Evolutionary conservation across 2,329 filamentous ascomycete species (phyloP).

Genomic region (Aschersonia sp.): DNA sequence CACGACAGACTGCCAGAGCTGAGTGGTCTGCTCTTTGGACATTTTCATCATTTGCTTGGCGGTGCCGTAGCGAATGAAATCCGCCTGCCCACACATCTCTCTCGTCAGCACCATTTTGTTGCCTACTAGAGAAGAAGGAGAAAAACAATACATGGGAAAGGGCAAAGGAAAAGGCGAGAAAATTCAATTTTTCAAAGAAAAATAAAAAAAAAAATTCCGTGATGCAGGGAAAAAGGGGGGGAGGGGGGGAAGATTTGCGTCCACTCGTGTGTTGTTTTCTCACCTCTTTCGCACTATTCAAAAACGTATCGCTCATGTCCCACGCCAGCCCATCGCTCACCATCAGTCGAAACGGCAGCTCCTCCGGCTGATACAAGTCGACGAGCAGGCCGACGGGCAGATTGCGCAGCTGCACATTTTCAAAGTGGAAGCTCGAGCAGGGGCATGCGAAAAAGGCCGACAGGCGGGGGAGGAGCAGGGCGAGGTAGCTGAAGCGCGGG

Average conservation of each 20-base stretch:
- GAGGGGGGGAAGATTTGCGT: neutral
- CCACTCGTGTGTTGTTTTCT: constrained; percentile 5
- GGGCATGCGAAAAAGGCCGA: constrained; percentile 35
- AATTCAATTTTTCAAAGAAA: too few species aligned
- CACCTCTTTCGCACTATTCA: constrained; percentile 50
- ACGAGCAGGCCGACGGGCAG: constrained; percentile 37
- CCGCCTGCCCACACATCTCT: constrained; percentile 36
- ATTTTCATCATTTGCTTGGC: constrained; percentile 83
- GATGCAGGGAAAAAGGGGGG: neutral
- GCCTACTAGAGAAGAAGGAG: too few species aligned
- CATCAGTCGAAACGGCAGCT: constrained; percentile 38
- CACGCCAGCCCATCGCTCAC: constrained; percentile 40
- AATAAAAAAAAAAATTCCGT: too few species aligned
- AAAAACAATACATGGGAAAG: neutral
- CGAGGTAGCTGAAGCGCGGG: constrained; percentile 45
- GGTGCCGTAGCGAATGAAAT: constrained; percentile 77
- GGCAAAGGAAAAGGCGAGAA: neutral
- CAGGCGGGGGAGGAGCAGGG: constrained; percentile 40
- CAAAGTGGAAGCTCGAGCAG: constrained; percentile 45
- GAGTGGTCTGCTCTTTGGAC: constrained; percentile 68
- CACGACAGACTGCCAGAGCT: constrained; percentile 68
- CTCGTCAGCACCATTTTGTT: neutral
- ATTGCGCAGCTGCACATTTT: constrained; percentile 36
- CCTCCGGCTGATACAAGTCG: constrained; percentile 38
- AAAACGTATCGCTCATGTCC: constrained; percentile 48